Conservation (phyloP, 2,329 filamentous ascomycete species). For the Esteya vermicola region DNA sequence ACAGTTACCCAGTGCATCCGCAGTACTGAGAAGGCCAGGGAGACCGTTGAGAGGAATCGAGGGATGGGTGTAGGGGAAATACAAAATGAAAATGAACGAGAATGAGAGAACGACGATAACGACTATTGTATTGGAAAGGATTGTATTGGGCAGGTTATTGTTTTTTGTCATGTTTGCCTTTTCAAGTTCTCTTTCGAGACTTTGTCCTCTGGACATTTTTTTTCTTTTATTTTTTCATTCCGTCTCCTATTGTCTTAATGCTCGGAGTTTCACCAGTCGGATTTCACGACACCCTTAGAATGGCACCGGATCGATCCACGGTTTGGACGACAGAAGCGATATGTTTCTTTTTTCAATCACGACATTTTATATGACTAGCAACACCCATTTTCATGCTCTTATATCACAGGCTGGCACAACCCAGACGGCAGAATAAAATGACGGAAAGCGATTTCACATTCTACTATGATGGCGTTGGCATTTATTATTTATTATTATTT, state of each 20-base stretch:
- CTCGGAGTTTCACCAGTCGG: not conserved
- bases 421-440: not conserved
- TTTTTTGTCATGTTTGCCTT: not conserved
- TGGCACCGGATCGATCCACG: slow-evolving; percentile 1
- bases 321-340: not conserved
- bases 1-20: slow-evolving; percentile 23
- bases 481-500: too few species aligned
- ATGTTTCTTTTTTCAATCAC: not conserved
- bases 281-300: slow-evolving; percentile 1
- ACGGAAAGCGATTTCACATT: too few species aligned
- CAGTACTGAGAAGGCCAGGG: too few species aligned
- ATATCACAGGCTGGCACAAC: slow-evolving; percentile 1
- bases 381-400: not conserved
- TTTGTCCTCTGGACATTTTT: too few species aligned
- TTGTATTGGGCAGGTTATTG: too few species aligned
- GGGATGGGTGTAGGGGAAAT: too few species aligned
- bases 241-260: not conserved
- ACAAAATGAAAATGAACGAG: too few species aligned
- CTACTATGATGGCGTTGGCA: too few species aligned
- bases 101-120: too few species aligned
- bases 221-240: slow-evolving; percentile 1
- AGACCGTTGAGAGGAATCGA: too few species aligned
- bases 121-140: too few species aligned
- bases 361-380: not conserved
- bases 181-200: not conserved